A percentile compares a stretch with the other conserved stretches of the same genome.
phyloP scores from a whole-genome alignment of 169 alveolate species.

The Pseudocohnilembus persalinus region DNA sequence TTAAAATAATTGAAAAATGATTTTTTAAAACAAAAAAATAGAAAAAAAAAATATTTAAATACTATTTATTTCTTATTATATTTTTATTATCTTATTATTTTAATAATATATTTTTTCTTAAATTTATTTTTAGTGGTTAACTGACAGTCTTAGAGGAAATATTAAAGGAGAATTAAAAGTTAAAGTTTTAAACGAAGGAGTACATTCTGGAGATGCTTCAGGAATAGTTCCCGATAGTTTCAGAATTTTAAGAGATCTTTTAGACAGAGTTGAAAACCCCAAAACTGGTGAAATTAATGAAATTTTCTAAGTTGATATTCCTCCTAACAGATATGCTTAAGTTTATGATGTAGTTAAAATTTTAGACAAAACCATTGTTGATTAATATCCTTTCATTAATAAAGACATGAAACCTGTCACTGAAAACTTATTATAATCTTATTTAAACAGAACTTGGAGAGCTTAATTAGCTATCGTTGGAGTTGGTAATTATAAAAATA shows the following conservation, averaged over 20 bases:
- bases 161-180: constrained; percentile 57
- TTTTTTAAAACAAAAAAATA: too few relatives aligned
- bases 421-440: constrained; percentile 25
- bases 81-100: too few relatives aligned
- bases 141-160: constrained; percentile 81
- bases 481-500: constrained; percentile 39
- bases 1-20: too few relatives aligned
- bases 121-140: constrained; percentile 70
- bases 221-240: constrained; percentile 87
- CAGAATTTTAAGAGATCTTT: constrained; percentile 64
- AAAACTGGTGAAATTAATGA: constrained; percentile 64
- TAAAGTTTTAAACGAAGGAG: constrained; percentile 66
- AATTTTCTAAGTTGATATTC: constrained; percentile 56
- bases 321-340: constrained; percentile 51
- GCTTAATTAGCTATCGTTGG: constrained; percentile 69
- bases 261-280: constrained; percentile 78
- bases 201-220: constrained; percentile 81
- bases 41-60: too few relatives aligned
- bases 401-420: constrained; percentile 23
- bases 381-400: constrained; percentile 15
- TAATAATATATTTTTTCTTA: too few relatives aligned
- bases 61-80: too few relatives aligned
- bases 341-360: constrained; percentile 59
- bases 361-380: constrained; percentile 40
- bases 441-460: constrained; percentile 67